These are phyloP conservation scores for Cairneyella variabilis DNA, from an alignment of 495 filamentous ascomycete species.

Conservation along the genomic window DNA sequence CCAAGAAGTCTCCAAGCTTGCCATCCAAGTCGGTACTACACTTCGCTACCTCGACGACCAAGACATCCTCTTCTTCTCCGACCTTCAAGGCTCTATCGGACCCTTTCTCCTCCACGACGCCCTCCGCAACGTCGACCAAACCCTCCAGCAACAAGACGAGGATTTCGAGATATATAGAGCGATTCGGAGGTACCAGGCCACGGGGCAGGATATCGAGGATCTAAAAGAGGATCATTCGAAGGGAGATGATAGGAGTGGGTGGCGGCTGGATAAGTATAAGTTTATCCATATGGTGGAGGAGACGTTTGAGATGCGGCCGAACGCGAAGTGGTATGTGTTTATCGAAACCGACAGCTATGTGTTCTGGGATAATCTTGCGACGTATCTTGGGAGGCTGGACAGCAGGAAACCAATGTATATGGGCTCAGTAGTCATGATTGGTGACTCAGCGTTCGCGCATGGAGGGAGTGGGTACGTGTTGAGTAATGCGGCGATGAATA, in stretches of 20 bases:
- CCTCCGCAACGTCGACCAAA: slow-evolving; percentile 39
- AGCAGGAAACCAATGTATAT: slow-evolving; percentile 46
- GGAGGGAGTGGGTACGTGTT: slow-evolving; percentile 66
- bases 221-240: neutral
- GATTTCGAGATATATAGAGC: slow-evolving; percentile 54
- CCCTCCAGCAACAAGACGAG: slow-evolving; percentile 30
- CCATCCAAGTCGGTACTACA: slow-evolving; percentile 51
- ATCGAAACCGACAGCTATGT: slow-evolving; percentile 66
- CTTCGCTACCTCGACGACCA: slow-evolving; percentile 29
- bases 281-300: slow-evolving; percentile 62
- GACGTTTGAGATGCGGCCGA: slow-evolving; percentile 45
- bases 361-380: slow-evolving; percentile 58
- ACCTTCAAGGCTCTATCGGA: slow-evolving; percentile 47
- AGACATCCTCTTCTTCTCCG: slow-evolving; percentile 56
- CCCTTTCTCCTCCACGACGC: slow-evolving; percentile 48
- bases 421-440: slow-evolving; percentile 54
- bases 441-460: slow-evolving; percentile 57
- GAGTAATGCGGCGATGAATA: slow-evolving; percentile 50
- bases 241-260: slow-evolving; percentile 34
- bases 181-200: slow-evolving; percentile 7
- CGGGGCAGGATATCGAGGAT: slow-evolving; percentile 1
- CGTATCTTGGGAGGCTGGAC: slow-evolving; percentile 50
- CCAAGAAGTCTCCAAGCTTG: slow-evolving; percentile 46
- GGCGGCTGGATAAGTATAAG: slow-evolving; percentile 69
- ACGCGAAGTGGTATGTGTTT: slow-evolving; percentile 63